These are phyloP conservation scores for Alternaria triticimaculans DNA, from an alignment of 2,329 filamentous ascomycete genomes.

Conservation along the genomic window DNA sequence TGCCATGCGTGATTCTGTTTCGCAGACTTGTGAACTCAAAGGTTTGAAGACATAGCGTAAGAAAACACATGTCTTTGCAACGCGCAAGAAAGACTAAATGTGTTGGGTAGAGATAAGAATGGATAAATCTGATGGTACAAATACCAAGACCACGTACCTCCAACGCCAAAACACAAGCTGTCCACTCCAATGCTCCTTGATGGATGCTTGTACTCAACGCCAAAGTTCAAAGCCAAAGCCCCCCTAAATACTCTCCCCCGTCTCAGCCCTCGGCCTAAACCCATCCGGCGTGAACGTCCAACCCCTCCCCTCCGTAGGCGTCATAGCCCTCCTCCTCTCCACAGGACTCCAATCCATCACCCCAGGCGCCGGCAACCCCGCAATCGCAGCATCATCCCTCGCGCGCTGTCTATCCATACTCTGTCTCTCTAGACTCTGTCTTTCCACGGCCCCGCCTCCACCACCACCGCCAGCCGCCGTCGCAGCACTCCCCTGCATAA, in stretches of 20 bases:
- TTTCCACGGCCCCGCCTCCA: neutral
- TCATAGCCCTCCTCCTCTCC: constrained; percentile 48
- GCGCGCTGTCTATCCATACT: constrained; percentile 23
- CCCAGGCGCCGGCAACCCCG: constrained; percentile 38
- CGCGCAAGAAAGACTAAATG: neutral
- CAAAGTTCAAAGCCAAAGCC: neutral
- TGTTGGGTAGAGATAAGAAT: neutral
- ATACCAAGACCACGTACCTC: neutral
- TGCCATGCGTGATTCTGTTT: neutral
- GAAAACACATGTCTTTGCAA: neutral
- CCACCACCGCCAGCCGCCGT: neutral
- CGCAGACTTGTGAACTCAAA: neutral
- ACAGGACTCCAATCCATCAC: constrained; percentile 50
- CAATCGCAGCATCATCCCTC: constrained; percentile 44
- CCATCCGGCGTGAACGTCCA: constrained; percentile 40
- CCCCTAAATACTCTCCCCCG: constrained; percentile 37
- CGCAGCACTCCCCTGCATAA: neutral
- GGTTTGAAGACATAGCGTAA: neutral
- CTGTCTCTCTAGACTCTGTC: neutral
- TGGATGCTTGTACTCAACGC: neutral
- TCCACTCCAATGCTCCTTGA: neutral
- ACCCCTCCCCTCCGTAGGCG: constrained; percentile 44
- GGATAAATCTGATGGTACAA: neutral
- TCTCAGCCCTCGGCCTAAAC: constrained; percentile 45
- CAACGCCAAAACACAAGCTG: neutral